phyloP scores from a whole-genome alignment of 352 stramenopile species.

The Pythium folliculosum region DNA sequence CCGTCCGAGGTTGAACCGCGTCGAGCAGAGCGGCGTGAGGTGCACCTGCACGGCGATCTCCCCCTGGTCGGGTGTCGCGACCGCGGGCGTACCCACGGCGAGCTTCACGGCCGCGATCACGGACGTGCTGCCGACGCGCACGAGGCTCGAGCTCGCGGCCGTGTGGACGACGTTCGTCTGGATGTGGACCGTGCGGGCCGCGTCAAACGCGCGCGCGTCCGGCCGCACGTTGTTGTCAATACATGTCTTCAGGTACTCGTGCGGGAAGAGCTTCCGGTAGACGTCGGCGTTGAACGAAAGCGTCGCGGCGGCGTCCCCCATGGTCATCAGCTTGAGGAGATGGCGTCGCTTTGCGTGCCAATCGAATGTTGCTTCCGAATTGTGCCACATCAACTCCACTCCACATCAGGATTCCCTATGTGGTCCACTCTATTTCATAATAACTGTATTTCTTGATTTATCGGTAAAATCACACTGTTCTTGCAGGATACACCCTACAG shows the following conservation, averaged over 20 bases:
- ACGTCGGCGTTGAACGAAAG: constrained; percentile 67
- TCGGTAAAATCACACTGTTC: no score
- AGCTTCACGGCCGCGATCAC: constrained; percentile 75
- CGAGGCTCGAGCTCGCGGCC: constrained; percentile 66
- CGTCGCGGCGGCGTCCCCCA: constrained; percentile 28
- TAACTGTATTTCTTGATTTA: no score
- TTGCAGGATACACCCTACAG: neutral
- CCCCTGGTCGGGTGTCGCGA: constrained; percentile 71
- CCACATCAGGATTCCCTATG: neutral
- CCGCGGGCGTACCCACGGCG: constrained; percentile 67
- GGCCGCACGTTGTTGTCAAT: constrained; percentile 58
- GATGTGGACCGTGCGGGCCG: constrained; percentile 52
- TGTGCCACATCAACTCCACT: constrained; percentile 15
- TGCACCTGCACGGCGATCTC: constrained; percentile 83
- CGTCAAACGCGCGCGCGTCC: constrained; percentile 54
- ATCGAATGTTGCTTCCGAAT: neutral
- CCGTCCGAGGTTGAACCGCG: constrained; percentile 63
- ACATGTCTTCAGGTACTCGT: constrained; percentile 68
- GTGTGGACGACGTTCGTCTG: constrained; percentile 70
- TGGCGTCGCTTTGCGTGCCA: constrained; percentile 13
- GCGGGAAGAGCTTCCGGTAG: constrained; percentile 78
- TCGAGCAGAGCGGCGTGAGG: constrained; percentile 77
- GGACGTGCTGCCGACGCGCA: constrained; percentile 75
- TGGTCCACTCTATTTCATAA: neutral
- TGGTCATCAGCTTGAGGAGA: constrained; percentile 1